These are phyloP conservation scores for Lecanicillium sp. DNA, from an alignment of 2,329 filamentous ascomycete species.

Conservation along the genomic window DNA sequence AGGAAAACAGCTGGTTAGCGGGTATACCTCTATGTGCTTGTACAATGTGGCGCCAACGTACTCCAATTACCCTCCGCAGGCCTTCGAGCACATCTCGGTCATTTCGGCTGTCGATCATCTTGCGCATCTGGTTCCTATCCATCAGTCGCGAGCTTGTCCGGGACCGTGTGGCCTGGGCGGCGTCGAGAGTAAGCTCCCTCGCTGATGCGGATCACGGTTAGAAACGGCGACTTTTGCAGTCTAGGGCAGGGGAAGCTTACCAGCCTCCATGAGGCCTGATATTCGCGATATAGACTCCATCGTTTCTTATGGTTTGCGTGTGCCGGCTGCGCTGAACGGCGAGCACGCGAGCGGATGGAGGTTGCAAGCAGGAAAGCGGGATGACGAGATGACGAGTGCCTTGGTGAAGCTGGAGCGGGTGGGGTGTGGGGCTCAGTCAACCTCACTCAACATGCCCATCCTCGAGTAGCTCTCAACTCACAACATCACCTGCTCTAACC, in stretches of 20 bases:
- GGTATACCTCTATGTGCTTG: conserved; percentile 6
- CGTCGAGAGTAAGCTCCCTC: conserved; percentile 94
- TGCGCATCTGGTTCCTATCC: conserved; percentile 81
- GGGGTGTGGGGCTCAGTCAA: no score
- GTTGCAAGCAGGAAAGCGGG: background rate
- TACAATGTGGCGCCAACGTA: conserved; percentile 34
- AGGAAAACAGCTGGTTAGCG: background rate
- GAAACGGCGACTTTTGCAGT: conserved; percentile 7
- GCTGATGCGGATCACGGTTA: conserved; percentile 45
- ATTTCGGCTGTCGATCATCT: conserved; percentile 85
- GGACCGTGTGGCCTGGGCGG: conserved; percentile 76
- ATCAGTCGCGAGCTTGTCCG: conserved; percentile 56
- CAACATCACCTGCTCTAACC: no score
- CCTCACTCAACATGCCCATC: no score
- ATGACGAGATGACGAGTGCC: background rate
- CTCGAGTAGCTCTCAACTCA: no score
- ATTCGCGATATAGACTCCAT: conserved; percentile 98
- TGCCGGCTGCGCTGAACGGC: conserved; percentile 3
- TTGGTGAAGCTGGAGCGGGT: no score
- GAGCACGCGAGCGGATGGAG: background rate
- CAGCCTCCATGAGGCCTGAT: conserved; percentile 88
- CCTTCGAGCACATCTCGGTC: conserved; percentile 92
- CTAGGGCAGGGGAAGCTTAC: conserved; percentile 39
- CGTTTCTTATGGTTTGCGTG: conserved; percentile 7
- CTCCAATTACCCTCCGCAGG: conserved; percentile 77